Conservation (phyloP, 331 rosid genomes). For the Prunus yedoensis region DNA sequence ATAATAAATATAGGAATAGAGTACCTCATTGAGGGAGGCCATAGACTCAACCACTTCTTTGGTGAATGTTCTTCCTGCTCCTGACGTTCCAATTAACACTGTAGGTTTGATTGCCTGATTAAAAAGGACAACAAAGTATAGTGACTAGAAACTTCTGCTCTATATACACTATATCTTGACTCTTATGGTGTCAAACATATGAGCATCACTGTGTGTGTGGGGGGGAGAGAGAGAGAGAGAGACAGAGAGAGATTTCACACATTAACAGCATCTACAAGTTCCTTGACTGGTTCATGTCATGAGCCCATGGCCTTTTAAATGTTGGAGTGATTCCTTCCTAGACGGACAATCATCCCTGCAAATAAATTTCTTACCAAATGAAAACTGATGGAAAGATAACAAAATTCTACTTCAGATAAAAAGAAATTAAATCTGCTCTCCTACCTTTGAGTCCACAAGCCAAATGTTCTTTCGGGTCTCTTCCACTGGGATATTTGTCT, state of each 20-base stretch:
- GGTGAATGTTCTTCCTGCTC: conserved; percentile 75
- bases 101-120: conserved; percentile 88
- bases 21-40: conserved; percentile 78
- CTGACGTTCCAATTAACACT: conserved; percentile 91
- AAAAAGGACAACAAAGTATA: conserved; percentile 13
- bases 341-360: conserved; percentile 82
- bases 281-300: conserved; percentile 63
- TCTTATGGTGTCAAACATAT: neutral
- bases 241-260: conserved; percentile 39
- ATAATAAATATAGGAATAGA: neutral
- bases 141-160: conserved; percentile 7
- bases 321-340: conserved; percentile 87
- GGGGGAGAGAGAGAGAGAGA: conserved; percentile 4
- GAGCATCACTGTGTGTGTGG: neutral
- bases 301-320: conserved; percentile 96
- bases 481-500: conserved; percentile 78
- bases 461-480: conserved; percentile 80
- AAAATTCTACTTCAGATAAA: conserved; percentile 5
- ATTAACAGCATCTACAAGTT: conserved; percentile 67
- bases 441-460: conserved; percentile 95
- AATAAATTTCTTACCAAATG: conserved; percentile 19
- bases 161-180: neutral
- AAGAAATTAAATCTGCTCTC: conserved; percentile 6
- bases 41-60: conserved; percentile 75
- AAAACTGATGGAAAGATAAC: conserved; percentile 25